Base-by-base conservation (phyloP, 23 red algal genomes). In the Gracilaria gracilis region DNA sequence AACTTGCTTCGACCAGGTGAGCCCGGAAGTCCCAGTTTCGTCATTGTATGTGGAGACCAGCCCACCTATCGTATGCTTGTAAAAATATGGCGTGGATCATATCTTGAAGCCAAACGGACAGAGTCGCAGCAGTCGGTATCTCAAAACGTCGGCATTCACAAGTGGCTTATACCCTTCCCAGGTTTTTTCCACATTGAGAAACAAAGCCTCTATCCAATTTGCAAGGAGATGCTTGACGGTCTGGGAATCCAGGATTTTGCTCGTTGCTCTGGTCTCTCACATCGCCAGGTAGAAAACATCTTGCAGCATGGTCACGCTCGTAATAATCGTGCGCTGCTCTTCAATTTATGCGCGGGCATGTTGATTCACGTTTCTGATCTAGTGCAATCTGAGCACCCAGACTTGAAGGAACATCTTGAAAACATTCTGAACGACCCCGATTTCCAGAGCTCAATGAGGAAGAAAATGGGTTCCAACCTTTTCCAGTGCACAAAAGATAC, bases 11-110 rank as follows among this genome's bases (percentile, higher is more conserved):
- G 12, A 50, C 58, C 82, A 33, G 82, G 61, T 9, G 4, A 53
- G 29, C 37, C 19, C 4, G 82, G 82, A 14, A 8, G 12, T 54
- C 64, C 58, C 14, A 8, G 34, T 4, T 34, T 53, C 28, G 27
- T 75, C 15, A 74, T 86, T 16, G 82, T 86, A 2, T 32, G 5
- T 0, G 39, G 82, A 1, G 59, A 86, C 40, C 82, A 86, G 20
- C 48, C 65, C 4, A 86, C 82, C 8, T 86, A 75, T 28, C 47
- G 44, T 39, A 86, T 86, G 58, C 36, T 86, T 7, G 59, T 86
- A 0, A 66, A 53, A 9, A 70, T 72, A 25, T 49, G 48, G 48
- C 19, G 76, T 0, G 58, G 0, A 15, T 81, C 48, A 58, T 81
- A 81, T 16, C 28, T 57, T 4, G 48, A 81, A 14, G 25, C 76